phyloP scores from a whole-genome alignment of 768 basidiomycete genomes.

The Clitopilus passeckerianus region DNA sequence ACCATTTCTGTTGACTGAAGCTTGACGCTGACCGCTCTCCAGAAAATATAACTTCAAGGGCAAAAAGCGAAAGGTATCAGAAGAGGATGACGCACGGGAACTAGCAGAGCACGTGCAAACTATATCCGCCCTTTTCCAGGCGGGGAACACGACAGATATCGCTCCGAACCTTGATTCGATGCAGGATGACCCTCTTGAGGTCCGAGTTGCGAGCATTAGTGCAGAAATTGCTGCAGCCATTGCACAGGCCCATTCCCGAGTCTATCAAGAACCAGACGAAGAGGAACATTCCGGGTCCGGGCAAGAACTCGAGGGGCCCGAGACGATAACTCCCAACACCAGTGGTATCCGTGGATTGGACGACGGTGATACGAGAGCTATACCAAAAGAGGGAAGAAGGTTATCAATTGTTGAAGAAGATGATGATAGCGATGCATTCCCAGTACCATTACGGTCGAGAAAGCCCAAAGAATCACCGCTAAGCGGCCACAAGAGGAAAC shows the following conservation, averaged over 20 bases:
- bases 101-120: conserved; percentile 72
- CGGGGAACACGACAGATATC: conserved; percentile 29
- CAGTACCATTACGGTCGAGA: conserved; percentile 65
- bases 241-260: conserved; percentile 63
- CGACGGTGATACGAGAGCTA: conserved; percentile 12
- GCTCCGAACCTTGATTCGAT: conserved; percentile 18
- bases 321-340: conserved; percentile 53
- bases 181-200: conserved; percentile 49
- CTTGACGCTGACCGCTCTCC: conserved; percentile 12
- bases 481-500: conserved; percentile 60
- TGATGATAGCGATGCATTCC: conserved; percentile 72
- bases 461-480: conserved; percentile 52
- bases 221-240: conserved; percentile 79
- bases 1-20: conserved; percentile 5
- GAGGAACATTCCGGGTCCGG: conserved; percentile 46
- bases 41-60: conserved; percentile 80
- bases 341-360: conserved; percentile 54
- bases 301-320: conserved; percentile 42
- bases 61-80: conserved; percentile 54
- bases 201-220: conserved; percentile 71
- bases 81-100: conserved; percentile 54
- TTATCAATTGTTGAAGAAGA: conserved; percentile 32
- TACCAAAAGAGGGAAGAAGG: conserved; percentile 20
- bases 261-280: conserved; percentile 53
- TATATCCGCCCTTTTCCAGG: conserved; percentile 65